A percentile compares a stretch with the other conserved stretches of the same genome.
These are phyloP conservation scores for Pythium scleroteichum DNA, from an alignment of 352 stramenopile genomes.

Conservation along the genomic window DNA sequence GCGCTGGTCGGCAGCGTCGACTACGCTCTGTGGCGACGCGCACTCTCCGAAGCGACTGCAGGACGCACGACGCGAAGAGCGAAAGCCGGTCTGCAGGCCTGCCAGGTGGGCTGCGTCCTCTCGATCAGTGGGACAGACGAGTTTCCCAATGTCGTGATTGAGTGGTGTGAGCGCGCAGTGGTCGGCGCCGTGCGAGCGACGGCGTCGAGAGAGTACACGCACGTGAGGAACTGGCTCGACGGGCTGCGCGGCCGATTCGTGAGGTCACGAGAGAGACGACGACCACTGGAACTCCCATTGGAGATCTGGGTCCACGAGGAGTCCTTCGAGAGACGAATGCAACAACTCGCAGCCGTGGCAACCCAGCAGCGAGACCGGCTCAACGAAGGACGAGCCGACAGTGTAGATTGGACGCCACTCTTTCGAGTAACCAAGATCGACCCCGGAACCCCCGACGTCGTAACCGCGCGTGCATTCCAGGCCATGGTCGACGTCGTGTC, in stretches of 20 bases:
- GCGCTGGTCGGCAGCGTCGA: conserved; percentile 10
- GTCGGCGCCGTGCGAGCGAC: neutral
- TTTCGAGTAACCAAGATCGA: conserved; percentile 7
- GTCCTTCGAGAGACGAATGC: conserved; percentile 2
- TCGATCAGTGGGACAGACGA: conserved; percentile 11
- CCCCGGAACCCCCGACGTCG: neutral
- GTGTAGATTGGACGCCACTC: neutral
- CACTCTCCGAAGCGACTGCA: neutral
- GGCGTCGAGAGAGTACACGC: neutral
- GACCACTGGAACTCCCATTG: neutral
- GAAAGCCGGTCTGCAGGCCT: neutral
- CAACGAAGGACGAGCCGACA: neutral
- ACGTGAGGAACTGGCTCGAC: neutral
- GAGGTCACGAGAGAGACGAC: neutral
- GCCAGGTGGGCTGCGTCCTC: conserved; percentile 5
- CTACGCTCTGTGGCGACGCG: conserved; percentile 1
- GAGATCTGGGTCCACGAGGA: conserved; percentile 4
- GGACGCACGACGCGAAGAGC: neutral
- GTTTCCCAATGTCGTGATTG: neutral
- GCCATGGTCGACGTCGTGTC: neutral
- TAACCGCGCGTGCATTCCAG: neutral
- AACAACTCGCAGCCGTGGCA: conserved; percentile 10
- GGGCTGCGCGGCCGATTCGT: neutral
- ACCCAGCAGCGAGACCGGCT: neutral
- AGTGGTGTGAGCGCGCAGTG: neutral